Evolutionary conservation across 2,329 filamentous ascomycete species (phyloP).

Genomic region (Capronia americana): DNA sequence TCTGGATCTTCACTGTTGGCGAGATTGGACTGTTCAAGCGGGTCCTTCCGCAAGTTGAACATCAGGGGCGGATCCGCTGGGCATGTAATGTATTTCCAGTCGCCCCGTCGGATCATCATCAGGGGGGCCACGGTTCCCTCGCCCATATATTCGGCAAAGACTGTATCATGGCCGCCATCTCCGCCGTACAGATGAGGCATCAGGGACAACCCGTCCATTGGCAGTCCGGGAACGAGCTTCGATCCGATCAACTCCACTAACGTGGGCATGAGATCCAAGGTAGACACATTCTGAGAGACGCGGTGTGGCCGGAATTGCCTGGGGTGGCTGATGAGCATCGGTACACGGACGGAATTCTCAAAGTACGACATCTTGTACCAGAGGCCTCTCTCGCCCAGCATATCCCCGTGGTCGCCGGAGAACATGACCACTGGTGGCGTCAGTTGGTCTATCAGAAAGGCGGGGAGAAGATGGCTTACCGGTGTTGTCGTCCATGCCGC

Average conservation of each 20-base stretch:
- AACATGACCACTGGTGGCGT: conserved; percentile 69
- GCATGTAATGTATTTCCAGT: conserved; percentile 90
- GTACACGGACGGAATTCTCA: conserved; percentile 87
- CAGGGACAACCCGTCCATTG: conserved; percentile 83
- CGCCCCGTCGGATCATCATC: conserved; percentile 90
- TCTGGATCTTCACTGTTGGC: conserved; percentile 54
- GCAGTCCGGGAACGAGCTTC: conserved; percentile 71
- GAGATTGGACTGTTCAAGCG: conserved; percentile 77
- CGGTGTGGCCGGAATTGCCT: conserved; percentile 75
- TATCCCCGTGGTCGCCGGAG: conserved; percentile 92
- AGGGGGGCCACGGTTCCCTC: conserved; percentile 88
- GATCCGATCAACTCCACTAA: conserved; percentile 82
- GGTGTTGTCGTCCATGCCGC: conserved; percentile 80
- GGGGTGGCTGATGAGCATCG: conserved; percentile 83
- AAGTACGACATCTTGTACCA: conserved; percentile 99
- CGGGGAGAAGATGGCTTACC: conserved; percentile 10
- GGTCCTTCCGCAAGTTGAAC: conserved; percentile 78
- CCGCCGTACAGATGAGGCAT: conserved; percentile 75
- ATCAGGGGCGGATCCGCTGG: conserved; percentile 83
- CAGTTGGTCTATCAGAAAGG: conserved; percentile 9
- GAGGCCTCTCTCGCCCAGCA: conserved; percentile 88
- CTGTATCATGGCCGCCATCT: conserved; percentile 70
- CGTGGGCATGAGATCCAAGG: conserved; percentile 87
- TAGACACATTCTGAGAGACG: conserved; percentile 84
- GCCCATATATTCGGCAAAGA: conserved; percentile 94